Base-by-base conservation (phyloP, 306 rosid species). In the Canavalia ensiformis region DNA sequence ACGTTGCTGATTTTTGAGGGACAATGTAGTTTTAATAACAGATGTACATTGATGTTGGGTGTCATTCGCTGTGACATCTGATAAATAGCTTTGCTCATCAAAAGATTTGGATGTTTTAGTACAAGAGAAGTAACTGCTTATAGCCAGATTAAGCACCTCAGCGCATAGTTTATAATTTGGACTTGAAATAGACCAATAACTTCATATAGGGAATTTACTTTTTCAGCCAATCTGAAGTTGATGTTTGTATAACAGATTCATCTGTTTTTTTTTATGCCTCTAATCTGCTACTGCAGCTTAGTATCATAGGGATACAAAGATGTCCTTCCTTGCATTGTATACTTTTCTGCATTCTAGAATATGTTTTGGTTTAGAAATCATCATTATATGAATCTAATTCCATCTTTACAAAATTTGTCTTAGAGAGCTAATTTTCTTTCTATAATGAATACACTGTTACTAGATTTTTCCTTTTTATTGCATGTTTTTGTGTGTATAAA, bases 161-260 rank as follows among this genome's bases (percentile, higher is more conserved):
- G 11, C 7, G 31, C 68, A 56, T 49, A 64, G 30, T 74, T 79
- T 45, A 28, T 79, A 5, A 52, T 54, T 44, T 60, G 41, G 4
- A 37, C 41, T 37, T 37, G 81, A 56, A 29, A 41, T 62, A 34
- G 51, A 45, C 25, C 44, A 28, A 69, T 73, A 34, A 25, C 58
- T 68, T 74, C 39, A 33, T 10, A 41, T 76, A 25, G 25, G 28
- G 35, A 46, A 18, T 66, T 7, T 45, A 5, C 35, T 71, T 63
- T 71, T 50, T 51, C 25, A 29, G 33, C 47, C 34, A 65, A 42
- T 72, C 68, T 80, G 8, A 56, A 62, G 57, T 73, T 78, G 7
- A 28, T 13, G 18, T n/a, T 2, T 56, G 64, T 30, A 28, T 35
- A 57, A 46, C 55, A 11, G 33, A 44, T 42, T 77, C 54, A 28